Evolutionary conservation across 2,329 filamentous ascomycete genomes (phyloP), one percentile per base, ranked within the genome.

Genomic region (Cercospora sesami): DNA sequence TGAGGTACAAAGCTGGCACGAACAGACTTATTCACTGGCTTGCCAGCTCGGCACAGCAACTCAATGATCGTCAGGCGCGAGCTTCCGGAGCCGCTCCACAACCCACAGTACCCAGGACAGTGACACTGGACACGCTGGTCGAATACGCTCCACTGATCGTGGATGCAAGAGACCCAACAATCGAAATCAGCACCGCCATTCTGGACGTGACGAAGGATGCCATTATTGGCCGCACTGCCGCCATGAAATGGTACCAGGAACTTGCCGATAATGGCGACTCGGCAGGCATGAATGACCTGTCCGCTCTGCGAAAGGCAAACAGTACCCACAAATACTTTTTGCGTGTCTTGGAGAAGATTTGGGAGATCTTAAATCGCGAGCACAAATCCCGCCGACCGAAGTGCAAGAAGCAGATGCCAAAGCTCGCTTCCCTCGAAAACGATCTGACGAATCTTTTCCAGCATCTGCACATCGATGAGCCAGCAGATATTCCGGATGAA

Each of bases 1-100:
- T 64, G 62, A 55, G 66, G 12, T 68, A 68, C 53, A 68, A 68
- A 61, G 39, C 62, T 16, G 66, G 66, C 18, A 68, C 61, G 9
- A 28, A 60, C 9, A 64, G 57, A 28, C 36, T 68, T 28, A 12
- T 64, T 4, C 23, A 31, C 12, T 68, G 66, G 66, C 55, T 68
- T 10, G 57, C 16, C 6, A 60, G 18, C 6, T 60, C 57, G 0
- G 42, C 60, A n/a, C 26, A 42, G 26, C 18, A 36, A 3, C 28
- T 18, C 14, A 10, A 16, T 53, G 33, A 30, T 31, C 30, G 31
- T 4, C 18, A 39, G 26, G 23, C 30, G 28, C 28, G 12, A 2
- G 9, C 45, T 51, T 2, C 18, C 1, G 42, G 42, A 45, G 7
- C 42, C 42, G 4, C 42, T 45, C 42, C 0, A 51, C 1, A 51